phyloP scores from a whole-genome alignment of 306 rosid genomes.

The Acacia melanoxylon region DNA sequence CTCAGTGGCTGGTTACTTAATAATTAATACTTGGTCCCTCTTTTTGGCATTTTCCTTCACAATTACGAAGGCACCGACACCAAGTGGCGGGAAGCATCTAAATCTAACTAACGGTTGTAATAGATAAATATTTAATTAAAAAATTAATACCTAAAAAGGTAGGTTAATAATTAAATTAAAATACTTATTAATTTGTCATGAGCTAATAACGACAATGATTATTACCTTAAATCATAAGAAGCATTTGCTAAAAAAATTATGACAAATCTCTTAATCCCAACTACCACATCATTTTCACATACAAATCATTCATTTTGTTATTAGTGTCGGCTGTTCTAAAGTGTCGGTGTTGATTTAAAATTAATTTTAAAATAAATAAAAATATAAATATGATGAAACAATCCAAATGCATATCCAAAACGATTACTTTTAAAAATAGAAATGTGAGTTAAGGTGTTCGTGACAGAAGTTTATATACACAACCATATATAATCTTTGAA shows the following conservation, averaged over 20 bases:
- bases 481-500: neutral
- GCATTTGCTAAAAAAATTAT: neutral
- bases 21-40: neutral
- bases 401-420: neutral
- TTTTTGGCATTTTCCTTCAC: neutral
- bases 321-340: neutral
- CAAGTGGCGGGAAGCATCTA: neutral
- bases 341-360: constrained; percentile 2
- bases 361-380: neutral
- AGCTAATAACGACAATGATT: neutral
- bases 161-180: neutral
- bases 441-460: neutral
- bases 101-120: neutral
- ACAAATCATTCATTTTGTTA: neutral
- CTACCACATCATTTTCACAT: neutral
- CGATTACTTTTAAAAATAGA: neutral
- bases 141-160: neutral
- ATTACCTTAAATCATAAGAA: neutral
- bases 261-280: neutral
- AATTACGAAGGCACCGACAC: neutral
- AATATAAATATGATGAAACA: neutral
- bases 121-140: neutral
- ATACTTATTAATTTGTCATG: neutral
- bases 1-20: neutral
- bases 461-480: neutral